These are phyloP conservation scores for Tephrocybe sp. DNA, from an alignment of 768 basidiomycete genomes.

Conservation along the genomic window DNA sequence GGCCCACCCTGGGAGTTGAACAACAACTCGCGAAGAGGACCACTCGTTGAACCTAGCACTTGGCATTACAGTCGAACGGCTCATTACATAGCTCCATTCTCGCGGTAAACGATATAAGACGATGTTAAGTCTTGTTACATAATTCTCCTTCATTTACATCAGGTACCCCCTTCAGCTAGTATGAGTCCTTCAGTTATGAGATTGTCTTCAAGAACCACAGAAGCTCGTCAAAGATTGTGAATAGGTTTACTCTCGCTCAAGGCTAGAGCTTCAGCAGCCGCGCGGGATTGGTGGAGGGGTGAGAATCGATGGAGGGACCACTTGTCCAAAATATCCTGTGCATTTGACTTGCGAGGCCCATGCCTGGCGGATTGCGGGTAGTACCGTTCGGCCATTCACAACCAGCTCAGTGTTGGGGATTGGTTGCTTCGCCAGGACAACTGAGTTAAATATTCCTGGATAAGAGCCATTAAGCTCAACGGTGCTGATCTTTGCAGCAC, in stretches of 20 bases:
- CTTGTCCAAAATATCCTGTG: constrained; percentile 21
- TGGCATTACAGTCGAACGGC: no score
- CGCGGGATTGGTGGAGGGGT: constrained; percentile 7
- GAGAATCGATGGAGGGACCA: constrained; percentile 13
- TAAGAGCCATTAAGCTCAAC: constrained; percentile 26
- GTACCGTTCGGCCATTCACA: constrained; percentile 23
- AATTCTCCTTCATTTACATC: no score
- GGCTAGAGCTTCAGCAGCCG: constrained; percentile 14
- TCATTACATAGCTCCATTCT: no score
- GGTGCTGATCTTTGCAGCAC: constrained; percentile 8
- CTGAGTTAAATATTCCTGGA: constrained; percentile 26
- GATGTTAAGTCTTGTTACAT: no score
- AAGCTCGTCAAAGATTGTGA: no score
- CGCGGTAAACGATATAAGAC: no score
- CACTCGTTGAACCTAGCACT: no score
- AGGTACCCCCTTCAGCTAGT: no score
- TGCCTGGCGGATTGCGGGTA: constrained; percentile 20
- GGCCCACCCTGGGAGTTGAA: no score
- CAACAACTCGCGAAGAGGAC: no score
- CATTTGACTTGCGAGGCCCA: constrained; percentile 26
- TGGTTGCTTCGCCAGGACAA: constrained; percentile 11
- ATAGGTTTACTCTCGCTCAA: no score
- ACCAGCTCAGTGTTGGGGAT: constrained; percentile 26
- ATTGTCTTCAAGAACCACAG: background rate
- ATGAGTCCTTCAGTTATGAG: background rate